Evolutionary conservation across 2,329 filamentous ascomycete genomes (phyloP).

Genomic region (Tolypocladium pustulatum): DNA sequence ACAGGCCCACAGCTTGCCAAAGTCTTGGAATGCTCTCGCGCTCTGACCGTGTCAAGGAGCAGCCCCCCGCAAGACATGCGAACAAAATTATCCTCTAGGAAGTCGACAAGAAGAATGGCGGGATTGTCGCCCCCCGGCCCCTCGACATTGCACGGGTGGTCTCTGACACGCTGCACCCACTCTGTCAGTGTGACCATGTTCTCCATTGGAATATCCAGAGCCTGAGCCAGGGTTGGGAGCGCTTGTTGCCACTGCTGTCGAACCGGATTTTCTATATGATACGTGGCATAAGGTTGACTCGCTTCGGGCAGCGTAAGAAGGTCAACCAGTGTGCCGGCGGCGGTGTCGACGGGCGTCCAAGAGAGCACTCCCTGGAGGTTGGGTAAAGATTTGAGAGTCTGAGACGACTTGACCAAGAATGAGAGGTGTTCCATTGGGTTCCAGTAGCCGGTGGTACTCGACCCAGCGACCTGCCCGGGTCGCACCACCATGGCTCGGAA

Average conservation of each 20-base stretch:
- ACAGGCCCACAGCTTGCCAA: not conserved
- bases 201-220: not conserved
- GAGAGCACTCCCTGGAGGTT: slow-evolving; percentile 25
- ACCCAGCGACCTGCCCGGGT: slow-evolving; percentile 42
- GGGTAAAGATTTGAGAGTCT: slow-evolving; percentile 31
- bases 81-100: slow-evolving; percentile 4
- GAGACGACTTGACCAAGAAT: slow-evolving; percentile 38
- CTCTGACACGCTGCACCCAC: slow-evolving; percentile 2
- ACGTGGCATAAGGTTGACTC: slow-evolving; percentile 3
- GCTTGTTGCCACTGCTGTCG: slow-evolving; percentile 8
- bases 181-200: slow-evolving; percentile 1
- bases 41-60: slow-evolving; percentile 2
- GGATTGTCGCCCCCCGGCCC: slow-evolving; percentile 2
- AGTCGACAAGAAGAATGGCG: slow-evolving; percentile 3
- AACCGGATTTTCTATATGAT: slow-evolving; percentile 13
- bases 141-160: not conserved
- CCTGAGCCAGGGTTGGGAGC: slow-evolving; percentile 1
- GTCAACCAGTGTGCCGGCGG: slow-evolving; percentile 6
- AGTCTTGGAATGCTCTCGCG: slow-evolving; percentile 4
- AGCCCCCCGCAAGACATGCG: slow-evolving; percentile 7
- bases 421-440: slow-evolving; percentile 40
- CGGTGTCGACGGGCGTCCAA: slow-evolving; percentile 34
- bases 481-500: slow-evolving; percentile 35
- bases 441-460: slow-evolving; percentile 38
- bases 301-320: not conserved